Percentiles rank a stretch among this genome's conserved stretches.
Conservation (phyloP, 768 basidiomycete genomes). For the Cubamyces lactineus region DNA sequence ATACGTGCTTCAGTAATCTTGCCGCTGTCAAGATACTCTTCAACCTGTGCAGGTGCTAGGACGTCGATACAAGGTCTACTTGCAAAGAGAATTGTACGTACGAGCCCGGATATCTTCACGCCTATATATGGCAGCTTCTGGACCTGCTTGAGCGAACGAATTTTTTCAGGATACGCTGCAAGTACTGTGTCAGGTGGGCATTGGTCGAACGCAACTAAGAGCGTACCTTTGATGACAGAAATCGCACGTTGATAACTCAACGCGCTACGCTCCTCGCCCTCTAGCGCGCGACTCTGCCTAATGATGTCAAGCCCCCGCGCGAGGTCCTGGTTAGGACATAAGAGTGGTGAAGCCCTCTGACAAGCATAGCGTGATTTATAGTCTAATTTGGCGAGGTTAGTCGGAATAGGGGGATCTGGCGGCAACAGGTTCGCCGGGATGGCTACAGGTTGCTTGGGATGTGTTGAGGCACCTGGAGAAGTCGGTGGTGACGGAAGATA, state of each 20-base stretch:
- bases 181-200: not conserved
- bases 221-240: conserved; percentile 47
- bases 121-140: conserved; percentile 43
- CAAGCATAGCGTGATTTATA: conserved; percentile 55
- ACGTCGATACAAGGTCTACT: not conserved
- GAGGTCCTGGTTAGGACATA: conserved; percentile 70
- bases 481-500: conserved; percentile 11
- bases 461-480: not conserved
- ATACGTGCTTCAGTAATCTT: conserved; percentile 62
- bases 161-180: conserved; percentile 38
- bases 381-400: conserved; percentile 29
- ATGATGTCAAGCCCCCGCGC: conserved; percentile 62
- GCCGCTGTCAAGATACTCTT: conserved; percentile 61
- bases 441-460: not conserved
- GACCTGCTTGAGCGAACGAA: conserved; percentile 35
- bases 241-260: conserved; percentile 76
- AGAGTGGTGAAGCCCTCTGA: conserved; percentile 63
- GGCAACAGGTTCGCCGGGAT: conserved; percentile 31
- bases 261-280: conserved; percentile 68
- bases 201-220: not conserved
- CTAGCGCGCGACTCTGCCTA: conserved; percentile 58
- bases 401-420: conserved; percentile 26
- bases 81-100: not conserved
- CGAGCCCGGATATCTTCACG: conserved; percentile 38
- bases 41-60: conserved; percentile 46